Conservation (phyloP, 495 filamentous ascomycete species). For the Penicillium paxilli region DNA sequence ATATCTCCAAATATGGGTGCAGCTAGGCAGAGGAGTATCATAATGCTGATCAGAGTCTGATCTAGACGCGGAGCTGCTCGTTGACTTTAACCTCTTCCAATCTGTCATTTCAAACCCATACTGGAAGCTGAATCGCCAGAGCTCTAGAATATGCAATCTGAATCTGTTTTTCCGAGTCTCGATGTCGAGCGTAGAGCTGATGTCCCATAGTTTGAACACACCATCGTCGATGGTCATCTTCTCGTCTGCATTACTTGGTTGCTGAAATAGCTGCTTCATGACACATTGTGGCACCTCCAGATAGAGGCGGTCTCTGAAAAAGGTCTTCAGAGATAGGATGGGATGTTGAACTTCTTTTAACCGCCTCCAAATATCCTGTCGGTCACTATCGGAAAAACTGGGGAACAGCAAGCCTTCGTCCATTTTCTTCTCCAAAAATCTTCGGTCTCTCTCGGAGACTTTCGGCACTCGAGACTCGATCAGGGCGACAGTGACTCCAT, state of each 20-base stretch:
- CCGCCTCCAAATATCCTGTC: not conserved
- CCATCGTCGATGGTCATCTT: slow-evolving; percentile 3
- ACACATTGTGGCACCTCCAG: slow-evolving; percentile 5
- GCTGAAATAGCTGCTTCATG: slow-evolving; percentile 1
- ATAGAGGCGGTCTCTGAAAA: slow-evolving; percentile 10
- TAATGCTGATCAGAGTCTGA: not conserved
- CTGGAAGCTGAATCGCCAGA: slow-evolving; percentile 13
- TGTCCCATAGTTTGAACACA: not conserved
- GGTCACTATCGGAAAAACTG: not conserved
- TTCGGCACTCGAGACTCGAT: slow-evolving; percentile 3
- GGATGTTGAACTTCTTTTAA: slow-evolving; percentile 4
- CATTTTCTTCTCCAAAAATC: not conserved
- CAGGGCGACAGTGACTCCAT: slow-evolving; percentile 1
- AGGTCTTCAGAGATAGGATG: slow-evolving; percentile 9
- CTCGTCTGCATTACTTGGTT: not conserved
- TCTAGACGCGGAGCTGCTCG: not conserved
- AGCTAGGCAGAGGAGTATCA: not conserved
- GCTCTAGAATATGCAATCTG: not conserved
- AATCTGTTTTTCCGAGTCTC: not conserved
- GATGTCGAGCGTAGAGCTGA: not conserved
- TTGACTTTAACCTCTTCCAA: not conserved
- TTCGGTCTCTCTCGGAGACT: slow-evolving; percentile 1
- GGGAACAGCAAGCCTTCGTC: slow-evolving; percentile 2
- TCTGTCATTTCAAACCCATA: slow-evolving; percentile 9
- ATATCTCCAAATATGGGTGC: not conserved